Base-by-base conservation (phyloP, 2,329 filamentous ascomycete genomes). In the Ascochyta viciae-villosae region DNA sequence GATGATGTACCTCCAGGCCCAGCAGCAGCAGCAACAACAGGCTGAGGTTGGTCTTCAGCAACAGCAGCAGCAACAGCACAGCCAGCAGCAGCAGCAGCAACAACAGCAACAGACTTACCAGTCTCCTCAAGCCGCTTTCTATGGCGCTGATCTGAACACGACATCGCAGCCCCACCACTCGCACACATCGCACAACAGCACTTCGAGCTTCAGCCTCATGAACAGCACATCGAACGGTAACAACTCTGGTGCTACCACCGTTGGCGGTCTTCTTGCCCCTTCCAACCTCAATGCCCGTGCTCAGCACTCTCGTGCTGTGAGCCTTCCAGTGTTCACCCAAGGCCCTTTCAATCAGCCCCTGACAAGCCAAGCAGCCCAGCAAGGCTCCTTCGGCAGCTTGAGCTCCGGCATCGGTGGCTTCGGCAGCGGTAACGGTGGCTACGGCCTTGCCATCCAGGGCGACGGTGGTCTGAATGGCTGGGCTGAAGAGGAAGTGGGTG, bases 1-100 rank as follows among this genome's bases (percentile, higher is more conserved):
- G 74, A 96, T 93, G 23, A 87, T 97, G 86, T 98, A 97, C 74
- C 84, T 97, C 56, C 94, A 88, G 76, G 92, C 96, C 71, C 74
- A 76, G 54, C 76, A 80, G 53, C 75, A 75, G 41, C 76, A 80
- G 54, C 78, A 81, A 37, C 76, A 78, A 4, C 77, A 77, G 60
- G 74, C 72, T 7, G 74, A 77, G 38, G 74, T 71, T 16, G 75
- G 67, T 44, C 56, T 68, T 37, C 71, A 74, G 40, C 72, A 73
- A 10, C 65, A 72, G 29, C 66, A 73, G 42, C 60, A 67, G 33
- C 66, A 73, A 43, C 60, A 67, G 33, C 61, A 61, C 12, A 51
- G 49, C 16, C 58, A 71, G 16, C 65, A 68, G 22, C 60, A 70
- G 34, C 66, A 70, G 23, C 68, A 70, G 34, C 66, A 72, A 13